Base-by-base conservation (phyloP, 1,139 yeast species). In the Pneumocystis canis region DNA sequence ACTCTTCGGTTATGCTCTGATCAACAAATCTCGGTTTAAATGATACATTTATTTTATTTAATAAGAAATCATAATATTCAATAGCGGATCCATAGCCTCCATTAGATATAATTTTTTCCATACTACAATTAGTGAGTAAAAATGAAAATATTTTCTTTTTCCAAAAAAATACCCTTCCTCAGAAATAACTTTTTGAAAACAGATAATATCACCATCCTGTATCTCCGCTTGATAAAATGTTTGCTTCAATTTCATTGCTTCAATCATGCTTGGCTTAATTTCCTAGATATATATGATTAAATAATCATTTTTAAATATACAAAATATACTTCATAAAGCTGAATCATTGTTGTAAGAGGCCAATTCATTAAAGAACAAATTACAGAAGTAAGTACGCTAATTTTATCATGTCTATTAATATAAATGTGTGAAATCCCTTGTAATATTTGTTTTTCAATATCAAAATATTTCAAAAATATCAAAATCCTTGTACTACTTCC, bases 191-290 rank as follows among this genome's bases (percentile, higher is more conserved):
- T 72, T 72, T 64, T 85, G 85, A 62, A 86, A 80, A 35, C 87
- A 78, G 18, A 90, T 73, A 30, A 90, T 86, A 71, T 89, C 97
- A 67, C 97, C 97, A 67, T 80, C 84, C 20, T 80, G 79, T 53
- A 90, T 74, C 70, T 89, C 97, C 53, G 82, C 78, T 66, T 82
- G 80, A 66, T 80, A 82, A 67, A 85, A 81, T 0, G 86, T 76
- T 60, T 70, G 69, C 57, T 76, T 73, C 5, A 73, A 71, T 3
- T 75, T 71, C 59, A 80, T 77, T 7, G 82, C 69, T 56, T 84
- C 87, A 61, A 88, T 78, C 70, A 82, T 81, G 1, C 78, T 78
- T 2, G 84, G 84, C 62, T 85, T 82, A 53, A 88, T 75, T 70
- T 90, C 97, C 60, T 57, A 14, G 1, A 37, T 28, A 20, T 20